These are phyloP conservation scores for Aspergillus eucalypticola DNA, from an alignment of 2,329 filamentous ascomycete species.

Conservation along the genomic window DNA sequence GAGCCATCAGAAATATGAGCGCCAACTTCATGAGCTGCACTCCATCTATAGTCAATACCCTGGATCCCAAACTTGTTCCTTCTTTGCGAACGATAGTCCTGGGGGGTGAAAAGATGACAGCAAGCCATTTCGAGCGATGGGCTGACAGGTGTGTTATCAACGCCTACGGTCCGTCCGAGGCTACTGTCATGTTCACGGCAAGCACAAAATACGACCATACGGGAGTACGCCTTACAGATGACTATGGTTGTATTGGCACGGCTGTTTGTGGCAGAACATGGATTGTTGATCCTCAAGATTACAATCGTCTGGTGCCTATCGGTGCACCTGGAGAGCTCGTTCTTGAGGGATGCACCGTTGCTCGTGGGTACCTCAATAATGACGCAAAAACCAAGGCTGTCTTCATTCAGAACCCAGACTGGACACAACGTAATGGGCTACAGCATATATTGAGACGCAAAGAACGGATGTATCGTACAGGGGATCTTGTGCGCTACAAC, in stretches of 20 bases:
- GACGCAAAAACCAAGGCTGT: constrained; percentile 35
- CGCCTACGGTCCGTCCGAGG: constrained; percentile 47
- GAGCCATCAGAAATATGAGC: constrained; percentile 53
- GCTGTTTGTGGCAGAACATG: constrained; percentile 37
- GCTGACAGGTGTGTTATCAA: constrained; percentile 47
- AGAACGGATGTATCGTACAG: constrained; percentile 41
- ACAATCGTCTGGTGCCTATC: constrained; percentile 42
- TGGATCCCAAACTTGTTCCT: constrained; percentile 48
- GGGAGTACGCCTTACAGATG: constrained; percentile 31
- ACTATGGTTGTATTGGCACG: constrained; percentile 38
- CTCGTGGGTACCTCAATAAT: constrained; percentile 46
- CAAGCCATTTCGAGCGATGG: constrained; percentile 48
- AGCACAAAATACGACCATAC: constrained; percentile 34
- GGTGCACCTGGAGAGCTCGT: constrained; percentile 52
- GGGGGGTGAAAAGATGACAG: constrained; percentile 49
- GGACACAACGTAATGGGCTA: constrained; percentile 27
- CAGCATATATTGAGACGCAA: constrained; percentile 24
- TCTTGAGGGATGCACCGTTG: constrained; percentile 49
- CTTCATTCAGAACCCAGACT: constrained; percentile 38
- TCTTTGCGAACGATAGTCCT: constrained; percentile 46
- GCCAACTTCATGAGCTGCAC: constrained; percentile 60
- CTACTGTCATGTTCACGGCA: constrained; percentile 36
- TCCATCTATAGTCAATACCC: constrained; percentile 56
- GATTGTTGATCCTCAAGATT: constrained; percentile 43
- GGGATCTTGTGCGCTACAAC: constrained; percentile 41